Evolutionary conservation across 2,329 filamentous ascomycete species (phyloP), one percentile per base, ranked within the genome.

Genomic region (Colletotrichum camelliae): DNA sequence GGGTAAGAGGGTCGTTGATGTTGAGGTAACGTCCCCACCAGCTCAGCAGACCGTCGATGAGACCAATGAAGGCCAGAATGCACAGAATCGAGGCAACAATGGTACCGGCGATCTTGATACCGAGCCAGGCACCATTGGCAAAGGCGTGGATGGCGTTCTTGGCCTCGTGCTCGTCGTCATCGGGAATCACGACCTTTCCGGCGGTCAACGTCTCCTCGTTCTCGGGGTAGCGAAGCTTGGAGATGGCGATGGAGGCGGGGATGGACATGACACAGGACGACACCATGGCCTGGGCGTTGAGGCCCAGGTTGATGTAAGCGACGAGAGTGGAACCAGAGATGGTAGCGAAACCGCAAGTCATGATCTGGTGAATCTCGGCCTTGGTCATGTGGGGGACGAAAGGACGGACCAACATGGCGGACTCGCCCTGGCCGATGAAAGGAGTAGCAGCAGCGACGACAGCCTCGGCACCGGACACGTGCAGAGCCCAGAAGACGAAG

Each of bases 181-280:
- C 93, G 4, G 95, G 95, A 31, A 98, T 91, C 57, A 96, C 92
- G 35, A 97, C 93, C 21, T 92, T 91, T 72, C 95, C 95, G 6
- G 94, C 93, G 0, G 96, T 98, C 43, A 98, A 88, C 0, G 95
- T 94, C 84, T 96, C 94, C 84, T 98, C 95, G 4, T 92, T 93
- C 86, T 98, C 96, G 4, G 96, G 96, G 83, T 94, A 98, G 73
- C 96, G 94, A 80, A 98, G 89, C 87, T 98, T 98, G 78, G 94
- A 96, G 77, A 97, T 93, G 67, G 96, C 96, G 16, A 98, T 89
- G 5, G 95, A 97, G 1, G 96, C 96, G 0, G 96, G 96, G 78
- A 98, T 98, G 80, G 94, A 96, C 96, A 98, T 98, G 83, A 98
- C 96, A 82, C 96, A 98, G 9, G 94, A 96, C 3, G 95, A 98